Evolutionary conservation across 2,329 filamentous ascomycete genomes (phyloP), one percentile per base, ranked within the genome.

Genomic region (Pyrenophora teres): DNA sequence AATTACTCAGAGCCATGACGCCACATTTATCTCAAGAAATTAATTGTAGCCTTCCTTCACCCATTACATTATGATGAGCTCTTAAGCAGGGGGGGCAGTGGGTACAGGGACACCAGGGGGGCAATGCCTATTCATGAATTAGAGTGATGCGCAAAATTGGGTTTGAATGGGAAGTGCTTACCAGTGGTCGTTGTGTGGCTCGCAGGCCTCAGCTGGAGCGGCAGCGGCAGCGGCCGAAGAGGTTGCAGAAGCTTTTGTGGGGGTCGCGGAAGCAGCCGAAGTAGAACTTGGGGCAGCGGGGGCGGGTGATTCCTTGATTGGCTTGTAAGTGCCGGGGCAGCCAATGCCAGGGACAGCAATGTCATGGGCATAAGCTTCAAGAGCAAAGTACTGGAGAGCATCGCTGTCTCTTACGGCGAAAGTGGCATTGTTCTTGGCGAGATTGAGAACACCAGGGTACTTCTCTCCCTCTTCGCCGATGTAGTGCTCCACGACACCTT

Each of bases 311-410:
- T 40, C 47, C 39, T 50, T 15, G 9, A 40, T 16, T 10, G 60
- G 40, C 37, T 54, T 50, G 49, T 56, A 64, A 6, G 59, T 75
- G 3, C 85, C 85, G 0, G 80, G 68, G 67, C 86, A 89, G 0
- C 86, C 86, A 23, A 80, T 77, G 0, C 86, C 85, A 0, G 86
- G 86, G 4, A 83, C 75, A 6, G 83, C 83, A 61, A 89, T 78
- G 53, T 89, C 86, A 57, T 81, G 84, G 0, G 85, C 86, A 69
- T 86, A 89, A 1, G 78, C 84, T 52, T 88, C 85, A 6, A 87
- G 79, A 4, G 87, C 86, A 67, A 90, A 89, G 70, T 86, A 87
- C 71, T 87, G 84, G 36, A 89, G 76, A 0, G 81, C 79, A 56
- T 87, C 80, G 27, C 81, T 85, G 71, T 89, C 86, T 23, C 79